A percentile compares a stretch with the other conserved stretches of the same genome.
phyloP scores from a whole-genome alignment of 1,284 basidiomycete species.

The Mycosarcoma maydis region DNA sequence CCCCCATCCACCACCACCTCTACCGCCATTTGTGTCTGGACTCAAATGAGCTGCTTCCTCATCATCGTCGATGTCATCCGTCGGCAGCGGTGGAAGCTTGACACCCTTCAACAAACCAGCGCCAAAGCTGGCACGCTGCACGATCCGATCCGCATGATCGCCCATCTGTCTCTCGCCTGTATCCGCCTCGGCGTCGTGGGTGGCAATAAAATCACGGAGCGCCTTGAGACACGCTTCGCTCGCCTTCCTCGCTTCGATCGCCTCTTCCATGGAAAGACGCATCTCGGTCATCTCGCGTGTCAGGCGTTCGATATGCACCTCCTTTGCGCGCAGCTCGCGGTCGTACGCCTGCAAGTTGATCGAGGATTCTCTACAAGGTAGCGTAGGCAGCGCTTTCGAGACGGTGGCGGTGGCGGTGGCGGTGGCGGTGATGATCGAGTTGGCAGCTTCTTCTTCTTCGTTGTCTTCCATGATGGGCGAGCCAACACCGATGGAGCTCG shows the following conservation, averaged over 20 bases:
- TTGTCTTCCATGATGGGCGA: slow-evolving; percentile 50
- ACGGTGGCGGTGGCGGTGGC: neutral
- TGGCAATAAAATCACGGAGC: slow-evolving; percentile 54
- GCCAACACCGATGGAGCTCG: slow-evolving; percentile 36
- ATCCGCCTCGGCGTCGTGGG: slow-evolving; percentile 40
- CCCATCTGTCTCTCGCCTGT: slow-evolving; percentile 24
- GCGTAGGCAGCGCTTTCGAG: slow-evolving; percentile 18
- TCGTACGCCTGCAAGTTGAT: slow-evolving; percentile 19
- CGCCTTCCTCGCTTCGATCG: slow-evolving; percentile 60
- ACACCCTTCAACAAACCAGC: slow-evolving; percentile 48
- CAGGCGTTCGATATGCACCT: slow-evolving; percentile 54
- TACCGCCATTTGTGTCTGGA: slow-evolving; percentile 8
- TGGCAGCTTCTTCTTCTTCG: slow-evolving; percentile 36
- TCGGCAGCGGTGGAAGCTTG: slow-evolving; percentile 60
- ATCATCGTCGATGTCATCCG: slow-evolving; percentile 52
- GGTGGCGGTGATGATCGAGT: neutral
- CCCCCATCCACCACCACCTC: slow-evolving; percentile 31
- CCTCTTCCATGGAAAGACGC: slow-evolving; percentile 53
- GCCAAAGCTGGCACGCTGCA: slow-evolving; percentile 36
- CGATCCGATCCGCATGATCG: slow-evolving; percentile 33
- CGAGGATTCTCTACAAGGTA: slow-evolving; percentile 21
- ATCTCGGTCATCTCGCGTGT: slow-evolving; percentile 46
- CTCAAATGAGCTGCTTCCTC: slow-evolving; percentile 33
- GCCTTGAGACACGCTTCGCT: slow-evolving; percentile 59
- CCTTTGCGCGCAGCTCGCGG: slow-evolving; percentile 49